Base-by-base conservation (phyloP, 495 filamentous ascomycete species). In the Penicillium ochrochloron region DNA sequence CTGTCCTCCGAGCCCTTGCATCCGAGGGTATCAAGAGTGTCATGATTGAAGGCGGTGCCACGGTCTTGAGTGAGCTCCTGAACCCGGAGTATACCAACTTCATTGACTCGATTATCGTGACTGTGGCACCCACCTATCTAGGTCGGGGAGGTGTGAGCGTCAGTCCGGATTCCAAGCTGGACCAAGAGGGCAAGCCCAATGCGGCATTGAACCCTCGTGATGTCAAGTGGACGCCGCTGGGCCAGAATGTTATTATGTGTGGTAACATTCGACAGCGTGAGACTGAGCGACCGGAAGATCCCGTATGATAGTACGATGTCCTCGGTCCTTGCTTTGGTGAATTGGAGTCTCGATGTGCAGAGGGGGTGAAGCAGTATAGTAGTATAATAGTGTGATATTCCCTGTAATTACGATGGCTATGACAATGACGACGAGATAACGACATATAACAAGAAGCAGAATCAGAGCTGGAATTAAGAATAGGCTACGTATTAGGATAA, bases 41-140 rank as follows among this genome's bases (percentile, higher is more conserved):
- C 31, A 97, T 96, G 93, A 82, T 97, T 42, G 93, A 97, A 75
- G 93, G 93, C 0, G 93, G 93, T 17, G 92, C 86, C 4, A 83
- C 83, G 21, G 85, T 97, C 53, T 89, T 96, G 67, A 91, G 91
- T 68, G 85, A 89, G 57, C 79, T 97, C 15, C 78, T 97, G 19
- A 78, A 80, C 39, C 75, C 80, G 17, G 81, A 84, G 57, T 87
- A 90, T 63, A 76, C 83, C n/a, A 71, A 75, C 50, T 79, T 93
- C 25, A 83, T 97, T 53, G 82, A 88, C 66, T 87, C 86, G 12
- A 87, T 96, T 25, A 86, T 97, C 65, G 82, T 96, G 61, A 96
- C 93, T 0, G 84, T 97, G 65, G 92, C 93, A 3, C 93, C 93
- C 3, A 90, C 86, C 3, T 97, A 91, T 82, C 80, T 97, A 7